Conservation (phyloP, 1,284 basidiomycete species). For the Mycena sp. region DNA sequence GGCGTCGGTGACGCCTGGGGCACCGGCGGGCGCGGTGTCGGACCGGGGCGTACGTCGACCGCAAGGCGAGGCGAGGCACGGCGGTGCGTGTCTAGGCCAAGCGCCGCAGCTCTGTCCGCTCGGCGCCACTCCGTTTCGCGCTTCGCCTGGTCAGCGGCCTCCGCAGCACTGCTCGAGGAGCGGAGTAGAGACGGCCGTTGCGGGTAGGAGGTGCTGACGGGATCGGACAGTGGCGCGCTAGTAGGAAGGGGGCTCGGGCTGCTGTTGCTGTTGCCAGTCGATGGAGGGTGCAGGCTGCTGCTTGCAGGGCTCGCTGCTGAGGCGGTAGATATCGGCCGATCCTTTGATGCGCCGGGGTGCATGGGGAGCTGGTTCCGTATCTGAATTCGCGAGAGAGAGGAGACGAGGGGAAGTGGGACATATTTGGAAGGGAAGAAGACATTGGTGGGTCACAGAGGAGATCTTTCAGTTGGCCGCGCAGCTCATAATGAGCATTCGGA, state of each 20-base stretch:
- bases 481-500: constrained; percentile 29
- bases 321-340: constrained; percentile 3
- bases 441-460: constrained; percentile 43
- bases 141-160: background rate
- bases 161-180: background rate
- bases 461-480: constrained; percentile 46
- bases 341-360: background rate
- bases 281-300: constrained; percentile 11
- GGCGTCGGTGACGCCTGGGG: too few relatives aligned
- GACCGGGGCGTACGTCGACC: too few relatives aligned
- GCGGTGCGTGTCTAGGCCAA: too few relatives aligned
- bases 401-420: constrained; percentile 41
- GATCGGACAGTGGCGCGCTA: constrained; percentile 9
- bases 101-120: too few relatives aligned
- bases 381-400: constrained; percentile 37
- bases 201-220: background rate
- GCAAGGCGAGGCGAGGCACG: too few relatives aligned
- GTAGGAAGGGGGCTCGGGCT: constrained; percentile 12
- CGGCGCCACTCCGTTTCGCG: constrained; percentile 18
- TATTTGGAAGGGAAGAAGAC: constrained; percentile 49
- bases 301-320: background rate
- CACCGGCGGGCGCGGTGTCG: too few relatives aligned
- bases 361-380: constrained; percentile 23
- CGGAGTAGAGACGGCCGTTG: constrained; percentile 10
- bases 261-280: constrained; percentile 13